Conservation (phyloP, 1,284 basidiomycete genomes). For the Leccinum angustisporum region DNA sequence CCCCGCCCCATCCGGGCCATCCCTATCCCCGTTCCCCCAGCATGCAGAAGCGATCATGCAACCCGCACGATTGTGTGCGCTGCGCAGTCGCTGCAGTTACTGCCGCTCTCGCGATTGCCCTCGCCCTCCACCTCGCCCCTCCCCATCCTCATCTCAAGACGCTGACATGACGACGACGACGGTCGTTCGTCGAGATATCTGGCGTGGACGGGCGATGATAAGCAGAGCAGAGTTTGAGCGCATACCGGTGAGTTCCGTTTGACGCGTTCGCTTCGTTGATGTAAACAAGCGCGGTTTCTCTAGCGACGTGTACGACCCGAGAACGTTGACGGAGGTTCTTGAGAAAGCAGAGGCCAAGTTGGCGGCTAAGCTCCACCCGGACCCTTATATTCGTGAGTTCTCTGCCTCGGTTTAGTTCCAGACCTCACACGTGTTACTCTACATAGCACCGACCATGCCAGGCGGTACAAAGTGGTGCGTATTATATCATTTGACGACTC, state of each 20-base stretch:
- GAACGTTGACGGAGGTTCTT: conserved; percentile 79
- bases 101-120: no score
- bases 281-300: background rate
- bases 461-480: conserved; percentile 89
- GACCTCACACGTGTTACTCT: conserved; percentile 12
- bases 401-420: background rate
- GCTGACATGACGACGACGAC: no score
- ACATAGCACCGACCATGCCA: conserved; percentile 69
- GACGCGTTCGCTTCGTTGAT: background rate
- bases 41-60: no score
- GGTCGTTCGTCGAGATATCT: conserved; percentile 82
- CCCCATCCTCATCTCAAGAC: no score
- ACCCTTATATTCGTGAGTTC: conserved; percentile 83
- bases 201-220: conserved; percentile 80
- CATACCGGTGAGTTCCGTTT: conserved; percentile 68
- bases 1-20: no score
- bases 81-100: no score
- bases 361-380: conserved; percentile 73
- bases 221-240: conserved; percentile 91
- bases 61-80: no score
- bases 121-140: no score
- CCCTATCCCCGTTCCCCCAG: no score
- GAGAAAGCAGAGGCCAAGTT: conserved; percentile 81
- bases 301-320: conserved; percentile 86
- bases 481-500: background rate